Conservation (phyloP, 805 yeast species). For the Schizosaccharomyces lindneri region DNA sequence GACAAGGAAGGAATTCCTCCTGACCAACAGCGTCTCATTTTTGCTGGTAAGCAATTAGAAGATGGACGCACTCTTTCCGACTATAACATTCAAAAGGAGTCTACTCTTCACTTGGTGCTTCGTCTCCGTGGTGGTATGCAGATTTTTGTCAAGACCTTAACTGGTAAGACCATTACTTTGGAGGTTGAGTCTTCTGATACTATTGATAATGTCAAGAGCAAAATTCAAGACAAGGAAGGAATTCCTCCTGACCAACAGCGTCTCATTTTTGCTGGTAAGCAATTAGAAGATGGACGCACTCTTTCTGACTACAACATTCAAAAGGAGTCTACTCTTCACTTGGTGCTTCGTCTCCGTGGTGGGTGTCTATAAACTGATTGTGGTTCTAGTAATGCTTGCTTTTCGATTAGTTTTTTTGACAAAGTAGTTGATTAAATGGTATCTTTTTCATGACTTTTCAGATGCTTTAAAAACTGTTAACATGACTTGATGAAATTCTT, state of each 20-base stretch:
- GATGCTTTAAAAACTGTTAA: too few relatives aligned
- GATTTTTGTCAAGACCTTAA: slow-evolving; percentile 69
- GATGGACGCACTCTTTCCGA: slow-evolving; percentile 86
- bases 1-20: slow-evolving; percentile 95
- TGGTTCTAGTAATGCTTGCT: not conserved
- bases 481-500: too few relatives aligned
- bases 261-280: slow-evolving; percentile 88
- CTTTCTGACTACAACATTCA: slow-evolving; percentile 85
- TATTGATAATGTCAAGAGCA: slow-evolving; percentile 81
- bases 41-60: slow-evolving; percentile 89
- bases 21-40: slow-evolving; percentile 83
- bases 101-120: slow-evolving; percentile 59
- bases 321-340: slow-evolving; percentile 71
- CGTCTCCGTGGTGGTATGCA: slow-evolving; percentile 89
- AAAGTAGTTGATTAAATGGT: not conserved
- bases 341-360: slow-evolving; percentile 74
- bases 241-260: slow-evolving; percentile 94
- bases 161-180: slow-evolving; percentile 73
- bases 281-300: slow-evolving; percentile 87
- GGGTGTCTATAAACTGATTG: slow-evolving; percentile 21
- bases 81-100: slow-evolving; percentile 88
- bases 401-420: not conserved
- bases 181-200: slow-evolving; percentile 89
- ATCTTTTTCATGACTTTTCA: too few relatives aligned
- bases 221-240: slow-evolving; percentile 91